These are phyloP conservation scores for Athelia sp. DNA, from an alignment of 1,284 basidiomycete genomes.

Conservation along the genomic window DNA sequence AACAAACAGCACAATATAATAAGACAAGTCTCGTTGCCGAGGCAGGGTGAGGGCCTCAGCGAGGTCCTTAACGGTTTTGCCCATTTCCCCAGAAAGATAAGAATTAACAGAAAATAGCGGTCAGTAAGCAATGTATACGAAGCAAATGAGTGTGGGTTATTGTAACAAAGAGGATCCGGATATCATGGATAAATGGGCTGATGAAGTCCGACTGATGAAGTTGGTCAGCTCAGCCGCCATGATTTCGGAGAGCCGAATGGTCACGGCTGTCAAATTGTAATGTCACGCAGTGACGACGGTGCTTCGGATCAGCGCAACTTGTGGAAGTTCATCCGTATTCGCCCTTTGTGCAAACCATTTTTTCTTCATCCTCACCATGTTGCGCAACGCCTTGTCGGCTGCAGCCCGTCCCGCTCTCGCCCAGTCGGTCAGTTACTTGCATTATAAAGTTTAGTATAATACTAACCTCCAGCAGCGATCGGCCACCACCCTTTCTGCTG, in stretches of 20 bases:
- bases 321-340: no score
- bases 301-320: no score
- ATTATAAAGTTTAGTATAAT: constrained; percentile 4
- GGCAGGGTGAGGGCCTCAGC: constrained; percentile 33
- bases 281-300: no score
- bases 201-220: background rate
- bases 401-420: constrained; percentile 47
- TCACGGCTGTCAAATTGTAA: no score
- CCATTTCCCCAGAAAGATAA: background rate
- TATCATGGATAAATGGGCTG: constrained; percentile 3
- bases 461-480: constrained; percentile 39
- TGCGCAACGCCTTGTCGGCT: constrained; percentile 61
- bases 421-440: constrained; percentile 41
- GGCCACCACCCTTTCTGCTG: constrained; percentile 78
- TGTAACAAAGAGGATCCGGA: constrained; percentile 1
- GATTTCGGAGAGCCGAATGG: no score
- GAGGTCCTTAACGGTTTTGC: constrained; percentile 23
- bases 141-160: no score
- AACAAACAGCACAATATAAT: constrained; percentile 53
- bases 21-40: constrained; percentile 40
- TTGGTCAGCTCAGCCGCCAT: no score
- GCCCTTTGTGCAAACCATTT: constrained; percentile 17
- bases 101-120: no score
- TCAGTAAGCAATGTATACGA: no score
- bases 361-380: constrained; percentile 41